Percentiles rank a stretch among this genome's conserved stretches.
phyloP scores from a whole-genome alignment of 2,329 filamentous ascomycete genomes.

The Fusarium zealandicum region DNA sequence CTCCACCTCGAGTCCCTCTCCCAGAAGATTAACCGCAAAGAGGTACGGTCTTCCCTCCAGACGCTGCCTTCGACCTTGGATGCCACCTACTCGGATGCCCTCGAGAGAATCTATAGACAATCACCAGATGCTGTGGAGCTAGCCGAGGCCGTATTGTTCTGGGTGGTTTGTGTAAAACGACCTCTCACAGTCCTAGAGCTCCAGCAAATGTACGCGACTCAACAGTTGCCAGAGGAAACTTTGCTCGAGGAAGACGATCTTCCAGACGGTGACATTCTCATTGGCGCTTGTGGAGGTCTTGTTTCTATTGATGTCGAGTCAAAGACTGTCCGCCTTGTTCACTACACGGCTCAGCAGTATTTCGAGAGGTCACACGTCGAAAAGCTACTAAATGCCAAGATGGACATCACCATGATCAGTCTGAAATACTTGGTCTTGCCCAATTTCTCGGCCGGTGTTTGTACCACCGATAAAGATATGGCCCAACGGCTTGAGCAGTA shows the following conservation, averaged over 20 bases:
- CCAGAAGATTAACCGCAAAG: not conserved
- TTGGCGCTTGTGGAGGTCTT: not conserved
- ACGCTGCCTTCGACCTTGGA: not conserved
- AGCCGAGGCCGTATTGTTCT: slow-evolving; percentile 5
- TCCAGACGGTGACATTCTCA: not conserved
- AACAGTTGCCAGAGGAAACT: not conserved
- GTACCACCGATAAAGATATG: not conserved
- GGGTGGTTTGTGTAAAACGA: slow-evolving; percentile 1
- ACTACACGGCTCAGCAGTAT: slow-evolving; percentile 1
- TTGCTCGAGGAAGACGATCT: not conserved
- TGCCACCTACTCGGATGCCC: not conserved
- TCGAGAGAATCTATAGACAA: not conserved
- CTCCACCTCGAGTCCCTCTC: not conserved
- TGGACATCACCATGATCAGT: not conserved
- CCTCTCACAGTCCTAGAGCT: slow-evolving; percentile 1
- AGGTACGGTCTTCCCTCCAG: not conserved
- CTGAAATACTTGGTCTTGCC: not conserved
- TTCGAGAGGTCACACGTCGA: not conserved
- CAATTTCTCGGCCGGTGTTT: not conserved
- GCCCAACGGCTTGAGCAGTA: not conserved
- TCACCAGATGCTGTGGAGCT: not conserved
- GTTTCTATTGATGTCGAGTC: not conserved
- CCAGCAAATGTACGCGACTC: not conserved
- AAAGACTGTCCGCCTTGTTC: not conserved
- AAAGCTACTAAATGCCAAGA: not conserved